Conservation (phyloP, 805 yeast genomes). For the Zygoascus flipseniorum region DNA sequence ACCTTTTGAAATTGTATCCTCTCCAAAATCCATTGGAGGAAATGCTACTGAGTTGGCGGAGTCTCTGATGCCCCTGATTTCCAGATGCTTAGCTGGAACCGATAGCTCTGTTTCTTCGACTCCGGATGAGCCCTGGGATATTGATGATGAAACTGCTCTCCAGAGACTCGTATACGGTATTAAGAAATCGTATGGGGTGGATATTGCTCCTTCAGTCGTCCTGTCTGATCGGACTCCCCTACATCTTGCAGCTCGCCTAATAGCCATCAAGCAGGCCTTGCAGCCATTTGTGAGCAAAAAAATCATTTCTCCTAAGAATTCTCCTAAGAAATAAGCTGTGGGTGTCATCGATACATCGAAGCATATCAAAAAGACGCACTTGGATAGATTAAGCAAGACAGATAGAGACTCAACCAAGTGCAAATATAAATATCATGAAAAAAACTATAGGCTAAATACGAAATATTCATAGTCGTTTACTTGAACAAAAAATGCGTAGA, state of each 20-base stretch:
- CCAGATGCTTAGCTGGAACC: conserved; percentile 17
- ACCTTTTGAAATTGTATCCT: conserved; percentile 49
- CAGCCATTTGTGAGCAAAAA: conserved; percentile 19
- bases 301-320: not conserved
- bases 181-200: conserved; percentile 24
- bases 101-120: conserved; percentile 14
- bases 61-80: conserved; percentile 23
- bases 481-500: no score
- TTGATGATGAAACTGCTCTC: conserved; percentile 17
- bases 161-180: conserved; percentile 20
- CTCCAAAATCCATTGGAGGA: conserved; percentile 11
- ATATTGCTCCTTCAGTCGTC: conserved; percentile 36
- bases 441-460: no score
- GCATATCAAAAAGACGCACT: no score
- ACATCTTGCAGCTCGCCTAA: conserved; percentile 22
- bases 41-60: conserved; percentile 26
- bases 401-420: no score
- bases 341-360: no score
- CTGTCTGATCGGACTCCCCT: conserved; percentile 31
- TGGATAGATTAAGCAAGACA: no score
- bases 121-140: conserved; percentile 19
- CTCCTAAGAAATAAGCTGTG: no score
- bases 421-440: no score
- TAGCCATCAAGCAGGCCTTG: conserved; percentile 23
- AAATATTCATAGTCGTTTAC: no score